These are phyloP conservation scores for Lipomyces oligophaga DNA, from an alignment of 805 yeast genomes.

Conservation along the genomic window DNA sequence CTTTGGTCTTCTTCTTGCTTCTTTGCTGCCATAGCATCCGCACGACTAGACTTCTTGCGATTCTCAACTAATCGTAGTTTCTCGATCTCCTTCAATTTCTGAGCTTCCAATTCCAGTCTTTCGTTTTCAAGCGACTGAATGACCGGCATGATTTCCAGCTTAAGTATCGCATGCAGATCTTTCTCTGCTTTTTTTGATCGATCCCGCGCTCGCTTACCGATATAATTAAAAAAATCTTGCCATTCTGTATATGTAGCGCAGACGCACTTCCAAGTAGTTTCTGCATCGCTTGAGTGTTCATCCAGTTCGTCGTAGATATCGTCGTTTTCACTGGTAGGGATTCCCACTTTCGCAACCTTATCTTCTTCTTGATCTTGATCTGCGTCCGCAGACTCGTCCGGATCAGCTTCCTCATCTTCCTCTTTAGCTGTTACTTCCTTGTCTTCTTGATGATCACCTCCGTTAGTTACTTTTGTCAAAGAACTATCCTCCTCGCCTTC, in stretches of 20 bases:
- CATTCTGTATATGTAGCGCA: constrained; percentile 35
- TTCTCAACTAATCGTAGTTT: constrained; percentile 33
- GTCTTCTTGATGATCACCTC: not conserved
- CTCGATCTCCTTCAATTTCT: constrained; percentile 32
- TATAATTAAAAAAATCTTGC: constrained; percentile 28
- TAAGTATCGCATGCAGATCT: constrained; percentile 27
- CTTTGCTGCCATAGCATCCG: constrained; percentile 32
- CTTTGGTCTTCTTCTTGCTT: constrained; percentile 31
- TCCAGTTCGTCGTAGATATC: constrained; percentile 12
- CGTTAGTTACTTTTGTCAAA: too few species aligned
- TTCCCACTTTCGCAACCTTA: not conserved
- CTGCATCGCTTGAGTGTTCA: constrained; percentile 24
- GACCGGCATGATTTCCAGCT: constrained; percentile 33
- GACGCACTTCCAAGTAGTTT: constrained; percentile 35
- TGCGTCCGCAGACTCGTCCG: not conserved
- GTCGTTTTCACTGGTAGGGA: not conserved
- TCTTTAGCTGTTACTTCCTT: not conserved
- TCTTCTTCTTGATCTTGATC: not conserved
- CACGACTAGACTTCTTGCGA: constrained; percentile 37
- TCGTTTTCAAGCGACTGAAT: constrained; percentile 33
- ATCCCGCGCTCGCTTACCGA: constrained; percentile 25
- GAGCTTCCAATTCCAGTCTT: constrained; percentile 30
- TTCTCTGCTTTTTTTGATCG: constrained; percentile 23
- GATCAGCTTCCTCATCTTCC: constrained; percentile 5
- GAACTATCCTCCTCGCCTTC: not conserved